Percentiles rank a stretch among this genome's conserved stretches.
These are phyloP conservation scores for Metschnikowia reukaufii DNA, from an alignment of 805 yeast genomes.

Conservation along the genomic window DNA sequence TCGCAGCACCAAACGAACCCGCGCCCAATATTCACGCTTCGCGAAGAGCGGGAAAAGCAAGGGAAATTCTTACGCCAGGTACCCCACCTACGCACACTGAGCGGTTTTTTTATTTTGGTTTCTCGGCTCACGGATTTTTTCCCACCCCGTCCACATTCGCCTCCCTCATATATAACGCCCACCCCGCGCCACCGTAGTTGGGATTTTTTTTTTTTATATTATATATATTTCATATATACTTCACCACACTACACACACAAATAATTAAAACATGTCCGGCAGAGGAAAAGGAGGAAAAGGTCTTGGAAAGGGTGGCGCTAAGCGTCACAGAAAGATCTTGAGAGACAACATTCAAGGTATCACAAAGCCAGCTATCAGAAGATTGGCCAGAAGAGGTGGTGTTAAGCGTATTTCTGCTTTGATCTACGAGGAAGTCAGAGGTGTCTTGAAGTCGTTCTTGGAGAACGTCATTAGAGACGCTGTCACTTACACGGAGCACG, in stretches of 20 bases:
- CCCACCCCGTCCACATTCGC: not conserved
- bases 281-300: constrained; percentile 99
- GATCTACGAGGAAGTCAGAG: constrained; percentile 98
- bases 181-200: constrained; percentile 14
- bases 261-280: constrained; percentile 71
- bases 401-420: constrained; percentile 99
- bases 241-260: constrained; percentile 4
- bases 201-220: not conserved
- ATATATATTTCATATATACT: constrained; percentile 5
- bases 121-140: not conserved
- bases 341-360: constrained; percentile 99
- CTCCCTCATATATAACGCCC: constrained; percentile 16
- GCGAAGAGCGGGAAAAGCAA: constrained; percentile 13
- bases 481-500: constrained; percentile 99
- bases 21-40: constrained; percentile 5
- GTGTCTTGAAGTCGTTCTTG: constrained; percentile 91
- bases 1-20: constrained; percentile 11
- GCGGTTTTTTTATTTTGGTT: not conserved
- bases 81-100: constrained; percentile 8
- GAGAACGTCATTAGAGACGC: constrained; percentile 99
- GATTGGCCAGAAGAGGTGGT: constrained; percentile 99
- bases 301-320: constrained; percentile 99
- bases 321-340: constrained; percentile 99
- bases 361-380: constrained; percentile 99
- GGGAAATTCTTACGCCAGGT: constrained; percentile 11